Evolutionary conservation across 768 basidiomycete genomes (phyloP).

Genomic region (Boletus bicolor): DNA sequence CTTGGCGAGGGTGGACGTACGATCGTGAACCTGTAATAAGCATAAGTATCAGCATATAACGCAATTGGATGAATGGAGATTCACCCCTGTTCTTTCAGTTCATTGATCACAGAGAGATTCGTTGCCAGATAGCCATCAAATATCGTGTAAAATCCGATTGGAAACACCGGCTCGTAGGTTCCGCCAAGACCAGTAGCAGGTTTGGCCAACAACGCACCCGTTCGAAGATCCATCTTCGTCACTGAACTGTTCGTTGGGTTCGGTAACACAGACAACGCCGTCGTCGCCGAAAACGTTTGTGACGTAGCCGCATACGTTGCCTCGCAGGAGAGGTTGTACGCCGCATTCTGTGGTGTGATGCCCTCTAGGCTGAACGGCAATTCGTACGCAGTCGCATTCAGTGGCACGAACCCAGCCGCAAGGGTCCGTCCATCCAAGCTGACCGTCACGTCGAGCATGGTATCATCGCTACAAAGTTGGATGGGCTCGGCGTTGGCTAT

Average conservation of each 20-base stretch:
- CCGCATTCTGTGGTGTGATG: slow-evolving; percentile 39
- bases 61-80: not conserved
- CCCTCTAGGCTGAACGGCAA: no score
- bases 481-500: no score
- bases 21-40: slow-evolving; percentile 21
- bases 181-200: slow-evolving; percentile 50
- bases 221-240: slow-evolving; percentile 62
- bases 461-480: no score
- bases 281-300: slow-evolving; percentile 45
- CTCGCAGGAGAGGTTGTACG: slow-evolving; percentile 30
- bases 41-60: not conserved
- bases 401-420: no score
- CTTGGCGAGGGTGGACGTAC: slow-evolving; percentile 24
- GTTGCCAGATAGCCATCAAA: slow-evolving; percentile 33
- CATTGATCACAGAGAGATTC: slow-evolving; percentile 27
- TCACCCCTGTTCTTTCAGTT: slow-evolving; percentile 33
- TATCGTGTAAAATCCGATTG: slow-evolving; percentile 42
- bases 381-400: no score
- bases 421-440: no score
- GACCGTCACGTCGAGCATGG: no score
- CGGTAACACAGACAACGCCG: slow-evolving; percentile 49
- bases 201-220: slow-evolving; percentile 52
- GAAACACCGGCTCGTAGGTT: slow-evolving; percentile 50
- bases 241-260: slow-evolving; percentile 49
- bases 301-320: slow-evolving; percentile 31